A percentile compares a stretch with the other conserved stretches of the same genome.
These are phyloP conservation scores for Macrocystidia cucumis DNA, from an alignment of 1,284 basidiomycete species.

Conservation along the genomic window DNA sequence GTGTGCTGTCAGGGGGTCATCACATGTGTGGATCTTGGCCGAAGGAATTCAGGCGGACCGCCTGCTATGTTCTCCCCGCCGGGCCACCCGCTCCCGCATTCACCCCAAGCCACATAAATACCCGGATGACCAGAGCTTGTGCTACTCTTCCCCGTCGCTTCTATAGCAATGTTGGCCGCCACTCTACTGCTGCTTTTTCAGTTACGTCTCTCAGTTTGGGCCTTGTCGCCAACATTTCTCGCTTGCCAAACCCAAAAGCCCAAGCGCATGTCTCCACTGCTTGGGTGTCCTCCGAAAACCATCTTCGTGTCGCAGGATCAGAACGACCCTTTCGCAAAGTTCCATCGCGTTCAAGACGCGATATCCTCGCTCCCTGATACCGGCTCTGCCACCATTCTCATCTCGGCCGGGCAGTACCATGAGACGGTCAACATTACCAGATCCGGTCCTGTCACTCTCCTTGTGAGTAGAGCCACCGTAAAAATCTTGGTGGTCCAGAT, in stretches of 20 bases:
- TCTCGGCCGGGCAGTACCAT: constrained; percentile 54
- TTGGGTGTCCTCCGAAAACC: constrained; percentile 47
- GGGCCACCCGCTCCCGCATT: no score
- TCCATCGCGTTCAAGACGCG: constrained; percentile 43
- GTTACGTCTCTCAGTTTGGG: constrained; percentile 3
- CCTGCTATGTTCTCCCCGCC: no score
- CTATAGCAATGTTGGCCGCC: no score
- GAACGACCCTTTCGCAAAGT: constrained; percentile 33
- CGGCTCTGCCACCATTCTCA: constrained; percentile 39
- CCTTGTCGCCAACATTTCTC: constrained; percentile 38
- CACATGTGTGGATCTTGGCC: no score
- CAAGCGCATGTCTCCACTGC: constrained; percentile 28
- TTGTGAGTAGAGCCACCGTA: constrained; percentile 25
- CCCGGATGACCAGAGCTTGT: no score
- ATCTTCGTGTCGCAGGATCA: constrained; percentile 44
- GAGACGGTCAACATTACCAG: constrained; percentile 54
- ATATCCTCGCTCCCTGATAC: constrained; percentile 36
- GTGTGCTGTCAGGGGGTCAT: no score
- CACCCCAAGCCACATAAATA: no score
- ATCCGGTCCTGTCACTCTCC: constrained; percentile 42
- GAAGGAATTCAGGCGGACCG: no score
- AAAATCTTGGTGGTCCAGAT: neutral
- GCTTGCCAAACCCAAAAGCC: constrained; percentile 46
- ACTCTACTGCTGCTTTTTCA: neutral
- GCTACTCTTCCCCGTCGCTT: no score